phyloP scores from a whole-genome alignment of 495 filamentous ascomycete species.

The Penicillium bovifimosum region DNA sequence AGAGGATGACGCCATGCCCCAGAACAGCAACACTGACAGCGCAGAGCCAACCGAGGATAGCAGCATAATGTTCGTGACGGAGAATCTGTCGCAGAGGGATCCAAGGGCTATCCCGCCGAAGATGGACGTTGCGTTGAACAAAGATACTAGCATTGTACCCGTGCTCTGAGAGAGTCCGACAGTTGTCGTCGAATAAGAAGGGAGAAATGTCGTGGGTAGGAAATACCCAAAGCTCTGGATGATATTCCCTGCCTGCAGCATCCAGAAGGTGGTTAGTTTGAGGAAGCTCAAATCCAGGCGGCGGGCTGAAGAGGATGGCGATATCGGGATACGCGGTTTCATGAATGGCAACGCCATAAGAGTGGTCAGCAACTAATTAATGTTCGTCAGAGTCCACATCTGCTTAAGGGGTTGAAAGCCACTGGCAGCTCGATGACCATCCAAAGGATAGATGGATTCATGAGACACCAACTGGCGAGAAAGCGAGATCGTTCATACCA shows the following conservation, averaged over 20 bases:
- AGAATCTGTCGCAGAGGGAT: slow-evolving; percentile 52
- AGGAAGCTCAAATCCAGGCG: slow-evolving; percentile 48
- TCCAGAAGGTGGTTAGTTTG: slow-evolving; percentile 43
- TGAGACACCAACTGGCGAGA: neutral
- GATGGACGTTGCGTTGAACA: slow-evolving; percentile 54
- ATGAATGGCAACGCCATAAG: slow-evolving; percentile 52
- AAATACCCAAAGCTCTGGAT: slow-evolving; percentile 63
- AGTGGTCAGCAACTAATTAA: slow-evolving; percentile 37
- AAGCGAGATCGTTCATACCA: slow-evolving; percentile 17
- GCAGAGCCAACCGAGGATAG: slow-evolving; percentile 54
- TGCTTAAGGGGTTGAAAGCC: neutral
- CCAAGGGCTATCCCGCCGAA: slow-evolving; percentile 57
- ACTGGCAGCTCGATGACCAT: no score
- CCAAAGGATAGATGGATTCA: neutral
- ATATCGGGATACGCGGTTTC: slow-evolving; percentile 50
- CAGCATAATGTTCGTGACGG: slow-evolving; percentile 55
- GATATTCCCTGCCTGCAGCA: slow-evolving; percentile 52
- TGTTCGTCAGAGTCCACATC: neutral
- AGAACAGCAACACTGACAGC: slow-evolving; percentile 58
- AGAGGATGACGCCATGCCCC: slow-evolving; percentile 49
- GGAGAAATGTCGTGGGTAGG: slow-evolving; percentile 61
- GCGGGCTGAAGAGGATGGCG: slow-evolving; percentile 20
- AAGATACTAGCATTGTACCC: slow-evolving; percentile 47
- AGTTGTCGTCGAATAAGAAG: slow-evolving; percentile 49
- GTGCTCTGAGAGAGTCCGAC: slow-evolving; percentile 41